Base-by-base conservation (phyloP, 164 flowering plant genomes). In the Umbilicus rupestris region DNA sequence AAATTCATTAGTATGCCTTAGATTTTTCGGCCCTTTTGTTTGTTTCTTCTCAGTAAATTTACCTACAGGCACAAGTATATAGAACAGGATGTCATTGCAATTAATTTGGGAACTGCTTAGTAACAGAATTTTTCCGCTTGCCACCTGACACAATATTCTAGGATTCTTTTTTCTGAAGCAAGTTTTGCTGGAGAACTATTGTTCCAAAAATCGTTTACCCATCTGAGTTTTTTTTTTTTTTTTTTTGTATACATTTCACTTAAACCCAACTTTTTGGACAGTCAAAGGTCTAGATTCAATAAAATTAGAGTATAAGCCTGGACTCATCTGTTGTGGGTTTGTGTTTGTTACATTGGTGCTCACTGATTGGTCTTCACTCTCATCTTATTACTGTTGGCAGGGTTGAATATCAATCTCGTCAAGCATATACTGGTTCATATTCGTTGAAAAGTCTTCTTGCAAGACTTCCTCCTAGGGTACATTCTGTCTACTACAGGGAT, bases 401-500 rank as follows among this genome's bases (percentile, higher is more conserved):
- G 86, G 85, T 95, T 73, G 97, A 92, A 15, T 95, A 89, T 79
- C 99, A 95, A 71, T 78, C 88, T 44, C 84, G 76, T 72, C 84
- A 86, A 70, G 65, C 84, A 55, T 22, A 70, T 42, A 80, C 85
- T 73, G 99, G 97, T 58, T 75, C 66, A 11, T 81, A 93, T 72
- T 95, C 99, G 44, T 92, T 95, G 77, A 89, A 78, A 77, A 73
- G 79, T 77, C 90, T 95, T 42, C 71, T 89, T 63, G 90, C 83
- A 49, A 80, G 78, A 68, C 77, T 95, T 41, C 97, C 99, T 20
- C 99, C 97, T 50, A 80, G 88, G 52, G 96, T 90, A 68, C 92
- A 88, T 70, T 95, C 99, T 69, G 94, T 92, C 39, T 92, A 92
- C 82, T 95, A 95, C 78, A 82, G 99, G 42, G 97, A 95, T 82